Evolutionary conservation across 2,329 filamentous ascomycete species (phyloP).

Genomic region (Cladorrhinum sp.): DNA sequence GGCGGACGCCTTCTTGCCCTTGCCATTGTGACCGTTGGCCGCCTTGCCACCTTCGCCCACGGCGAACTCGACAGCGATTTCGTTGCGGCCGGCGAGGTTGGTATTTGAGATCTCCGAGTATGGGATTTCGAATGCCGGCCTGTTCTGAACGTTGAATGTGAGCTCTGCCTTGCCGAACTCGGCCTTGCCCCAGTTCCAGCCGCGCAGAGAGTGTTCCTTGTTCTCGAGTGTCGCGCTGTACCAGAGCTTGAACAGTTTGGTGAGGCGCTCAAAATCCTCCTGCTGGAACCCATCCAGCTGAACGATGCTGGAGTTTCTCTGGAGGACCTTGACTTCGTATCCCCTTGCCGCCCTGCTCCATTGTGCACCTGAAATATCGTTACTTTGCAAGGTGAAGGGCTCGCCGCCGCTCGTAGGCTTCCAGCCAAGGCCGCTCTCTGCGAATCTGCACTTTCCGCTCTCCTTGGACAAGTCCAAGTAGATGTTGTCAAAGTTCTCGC

Average conservation of each 20-base stretch:
- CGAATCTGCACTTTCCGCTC: conserved; percentile 88
- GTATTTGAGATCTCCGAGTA: conserved; percentile 98
- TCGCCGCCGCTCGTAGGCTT: conserved; percentile 84
- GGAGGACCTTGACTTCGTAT: conserved; percentile 88
- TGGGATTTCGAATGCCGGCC: conserved; percentile 92
- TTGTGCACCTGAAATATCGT: conserved; percentile 80
- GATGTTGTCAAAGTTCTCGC: conserved; percentile 95
- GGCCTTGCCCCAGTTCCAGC: conserved; percentile 99
- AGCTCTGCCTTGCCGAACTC: conserved; percentile 95
- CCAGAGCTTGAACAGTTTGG: conserved; percentile 96
- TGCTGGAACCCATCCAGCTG: conserved; percentile 94
- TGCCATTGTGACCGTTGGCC: conserved; percentile 69
- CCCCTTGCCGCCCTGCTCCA: conserved; percentile 94
- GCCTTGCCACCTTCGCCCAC: conserved; percentile 66
- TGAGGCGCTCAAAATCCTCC: conserved; percentile 88
- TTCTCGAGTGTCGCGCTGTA: conserved; percentile 91
- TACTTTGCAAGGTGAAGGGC: conserved; percentile 87
- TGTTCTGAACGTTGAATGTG: conserved; percentile 93
- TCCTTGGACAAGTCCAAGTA: conserved; percentile 93
- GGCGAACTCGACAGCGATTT: conserved; percentile 93
- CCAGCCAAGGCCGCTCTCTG: conserved; percentile 93
- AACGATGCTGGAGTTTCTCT: conserved; percentile 78
- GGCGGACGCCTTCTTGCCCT: conserved; percentile 85
- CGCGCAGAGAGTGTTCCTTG: conserved; percentile 89
- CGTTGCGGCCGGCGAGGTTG: conserved; percentile 94